phyloP scores from a whole-genome alignment of 75 land plant genomes.

The Cryptomeria japonica region DNA sequence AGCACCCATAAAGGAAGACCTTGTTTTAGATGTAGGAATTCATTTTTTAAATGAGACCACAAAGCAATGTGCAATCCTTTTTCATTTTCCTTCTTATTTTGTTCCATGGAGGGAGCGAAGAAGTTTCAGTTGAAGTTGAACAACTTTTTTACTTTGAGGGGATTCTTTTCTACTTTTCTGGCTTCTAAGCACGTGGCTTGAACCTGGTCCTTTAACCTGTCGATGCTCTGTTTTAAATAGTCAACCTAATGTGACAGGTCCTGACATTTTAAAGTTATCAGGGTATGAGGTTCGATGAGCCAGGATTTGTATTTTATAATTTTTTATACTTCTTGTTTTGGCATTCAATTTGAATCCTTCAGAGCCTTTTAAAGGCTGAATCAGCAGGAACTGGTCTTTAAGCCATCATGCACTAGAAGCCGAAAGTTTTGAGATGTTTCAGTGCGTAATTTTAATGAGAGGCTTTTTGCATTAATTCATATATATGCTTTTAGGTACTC shows the following conservation, averaged over 20 bases:
- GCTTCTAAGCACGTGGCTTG: too few species aligned
- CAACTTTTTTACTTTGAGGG: background rate
- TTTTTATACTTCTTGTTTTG: background rate
- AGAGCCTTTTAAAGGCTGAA: background rate
- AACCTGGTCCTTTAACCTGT: too few species aligned
- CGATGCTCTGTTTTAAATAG: too few species aligned
- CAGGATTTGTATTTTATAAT: background rate
- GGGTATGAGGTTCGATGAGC: background rate
- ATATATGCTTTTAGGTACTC: background rate
- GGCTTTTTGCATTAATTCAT: background rate
- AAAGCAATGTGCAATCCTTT: too few species aligned
- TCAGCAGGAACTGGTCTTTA: background rate
- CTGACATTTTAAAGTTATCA: background rate
- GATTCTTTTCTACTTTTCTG: too few species aligned
- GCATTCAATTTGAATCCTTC: background rate
- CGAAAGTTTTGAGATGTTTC: background rate
- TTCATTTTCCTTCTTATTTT: too few species aligned
- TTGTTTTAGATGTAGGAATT: background rate
- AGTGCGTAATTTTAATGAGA: background rate
- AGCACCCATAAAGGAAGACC: too few species aligned
- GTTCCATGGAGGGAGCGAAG: background rate
- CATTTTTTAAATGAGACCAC: too few species aligned
- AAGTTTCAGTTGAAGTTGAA: background rate
- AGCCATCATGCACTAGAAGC: background rate
- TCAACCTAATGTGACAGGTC: too few species aligned